Conservation (phyloP, 1,284 basidiomycete genomes). For the Trichosporon sp. region DNA sequence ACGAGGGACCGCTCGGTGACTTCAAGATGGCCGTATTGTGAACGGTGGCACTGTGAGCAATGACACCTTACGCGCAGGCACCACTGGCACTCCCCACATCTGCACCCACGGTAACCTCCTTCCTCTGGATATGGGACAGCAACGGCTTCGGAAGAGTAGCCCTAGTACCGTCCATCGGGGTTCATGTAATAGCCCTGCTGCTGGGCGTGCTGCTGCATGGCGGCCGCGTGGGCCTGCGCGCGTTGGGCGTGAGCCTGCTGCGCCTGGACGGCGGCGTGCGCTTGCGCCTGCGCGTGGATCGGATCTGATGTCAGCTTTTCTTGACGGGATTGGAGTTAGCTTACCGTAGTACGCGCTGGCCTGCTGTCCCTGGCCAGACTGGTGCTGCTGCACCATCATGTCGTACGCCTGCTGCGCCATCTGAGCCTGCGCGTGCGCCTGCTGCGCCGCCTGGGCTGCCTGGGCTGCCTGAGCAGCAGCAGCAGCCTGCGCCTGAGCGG, state of each 20-base stretch:
- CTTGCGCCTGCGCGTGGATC: conserved; percentile 47
- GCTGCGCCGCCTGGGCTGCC: conserved; percentile 40
- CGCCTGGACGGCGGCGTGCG: conserved; percentile 24
- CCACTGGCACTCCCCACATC: not conserved
- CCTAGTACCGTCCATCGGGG: conserved; percentile 24
- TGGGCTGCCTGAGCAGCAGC: conserved; percentile 37
- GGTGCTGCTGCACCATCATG: conserved; percentile 23
- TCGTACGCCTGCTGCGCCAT: conserved; percentile 34
- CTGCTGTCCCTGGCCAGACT: conserved; percentile 24
- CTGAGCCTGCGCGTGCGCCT: conserved; percentile 40
- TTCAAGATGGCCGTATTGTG: no score
- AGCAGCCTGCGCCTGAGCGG: conserved; percentile 47
- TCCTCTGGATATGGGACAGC: not conserved
- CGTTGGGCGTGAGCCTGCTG: conserved; percentile 38
- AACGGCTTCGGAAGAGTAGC: not conserved
- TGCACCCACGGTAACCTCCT: not conserved
- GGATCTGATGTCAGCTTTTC: conserved; percentile 7
- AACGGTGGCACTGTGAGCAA: no score
- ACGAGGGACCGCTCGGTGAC: not conserved
- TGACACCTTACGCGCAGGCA: not conserved
- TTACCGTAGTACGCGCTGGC: conserved; percentile 31
- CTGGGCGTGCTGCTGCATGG: conserved; percentile 8
- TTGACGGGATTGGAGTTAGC: not conserved
- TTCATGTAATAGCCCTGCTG: conserved; percentile 34
- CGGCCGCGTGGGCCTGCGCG: conserved; percentile 23